Base-by-base conservation (phyloP, 495 filamentous ascomycete genomes). In the Tuber borchii region DNA sequence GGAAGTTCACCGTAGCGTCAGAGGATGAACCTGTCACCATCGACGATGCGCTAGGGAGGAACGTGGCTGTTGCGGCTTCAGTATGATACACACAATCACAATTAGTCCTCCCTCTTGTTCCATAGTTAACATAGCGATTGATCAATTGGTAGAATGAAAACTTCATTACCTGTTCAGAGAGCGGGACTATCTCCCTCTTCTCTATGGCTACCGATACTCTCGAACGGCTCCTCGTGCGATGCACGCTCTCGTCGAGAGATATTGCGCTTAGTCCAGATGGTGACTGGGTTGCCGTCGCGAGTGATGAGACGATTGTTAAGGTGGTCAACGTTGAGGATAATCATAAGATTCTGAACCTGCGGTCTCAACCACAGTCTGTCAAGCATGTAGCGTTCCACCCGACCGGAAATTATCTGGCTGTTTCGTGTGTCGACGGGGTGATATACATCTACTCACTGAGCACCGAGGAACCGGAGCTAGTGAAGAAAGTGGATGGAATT, bases 381-480 rank as follows among this genome's bases (percentile, higher is more conserved):
- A 97, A 97, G 84, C 93, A 97, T 80, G 87, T 98, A 31, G 88
- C 93, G 4, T 98, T 96, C 84, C 92, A 98, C 78, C 91, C 91
- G 31, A 93, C 88, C 77, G 93, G 93, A 51, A 89, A 87, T 69
- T 90, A 90, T 78, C 85, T 96, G 17, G 87, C 95, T 0, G 88
- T 95, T 0, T 97, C 95, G 0, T 94, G 93, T 80, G 93, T 91
- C 2, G 94, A 98, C 80, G 95, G 95, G 7, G 83, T 90, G 26
- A 85, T 98, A 44, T 98, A 97, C 80, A 83, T 98, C 56, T 99
- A 99, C 83, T 96, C 93, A 0, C 78, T 97, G 71, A 89, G 87
- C 26, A 89, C 90, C 26, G 93, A 96, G 40, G 90, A 93, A 79
- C 95, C 95, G 1, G 88, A 92, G 82, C 85, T 98, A 42, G 84